Evolutionary conservation across 345 rosid genomes (phyloP).

Genomic region (Syzygium oleosum): DNA sequence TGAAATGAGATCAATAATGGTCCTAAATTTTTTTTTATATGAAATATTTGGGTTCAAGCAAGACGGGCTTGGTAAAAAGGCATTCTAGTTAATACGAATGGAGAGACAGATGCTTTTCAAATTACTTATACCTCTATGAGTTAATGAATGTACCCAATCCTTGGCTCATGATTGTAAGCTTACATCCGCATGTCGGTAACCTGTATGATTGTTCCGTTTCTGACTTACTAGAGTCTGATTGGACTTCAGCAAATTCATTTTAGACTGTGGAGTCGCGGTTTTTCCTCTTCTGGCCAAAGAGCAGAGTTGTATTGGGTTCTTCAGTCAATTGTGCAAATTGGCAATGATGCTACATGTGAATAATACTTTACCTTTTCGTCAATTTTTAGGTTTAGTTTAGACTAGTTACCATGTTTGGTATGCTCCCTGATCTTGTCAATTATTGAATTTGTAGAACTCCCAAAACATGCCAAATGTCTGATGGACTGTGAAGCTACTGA

Average conservation of each 20-base stretch:
- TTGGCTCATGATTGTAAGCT: neutral
- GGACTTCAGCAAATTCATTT: neutral
- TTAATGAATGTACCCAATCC: neutral
- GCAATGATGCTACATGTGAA: neutral
- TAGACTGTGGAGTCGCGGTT: neutral
- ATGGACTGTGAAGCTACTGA: slow-evolving; percentile 86
- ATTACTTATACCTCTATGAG: neutral
- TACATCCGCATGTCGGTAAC: neutral
- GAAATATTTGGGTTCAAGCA: neutral
- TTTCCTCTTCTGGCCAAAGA: neutral
- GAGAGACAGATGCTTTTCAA: neutral
- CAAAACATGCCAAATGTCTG: slow-evolving; percentile 58
- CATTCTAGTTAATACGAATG: neutral
- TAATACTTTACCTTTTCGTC: neutral
- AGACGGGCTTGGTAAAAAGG: neutral
- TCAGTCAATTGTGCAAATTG: neutral
- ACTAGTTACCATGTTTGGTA: neutral
- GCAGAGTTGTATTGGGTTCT: neutral
- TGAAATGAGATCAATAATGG: neutral
- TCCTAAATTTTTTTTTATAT: neutral
- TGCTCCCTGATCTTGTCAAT: neutral
- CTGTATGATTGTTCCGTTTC: neutral
- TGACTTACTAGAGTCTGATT: neutral
- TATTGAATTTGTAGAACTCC: slow-evolving; percentile 47
- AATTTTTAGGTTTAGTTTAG: neutral